A percentile compares a stretch with the other conserved stretches of the same genome.
Conservation (phyloP, 257 asterid species). For the Fraxinus americana region DNA sequence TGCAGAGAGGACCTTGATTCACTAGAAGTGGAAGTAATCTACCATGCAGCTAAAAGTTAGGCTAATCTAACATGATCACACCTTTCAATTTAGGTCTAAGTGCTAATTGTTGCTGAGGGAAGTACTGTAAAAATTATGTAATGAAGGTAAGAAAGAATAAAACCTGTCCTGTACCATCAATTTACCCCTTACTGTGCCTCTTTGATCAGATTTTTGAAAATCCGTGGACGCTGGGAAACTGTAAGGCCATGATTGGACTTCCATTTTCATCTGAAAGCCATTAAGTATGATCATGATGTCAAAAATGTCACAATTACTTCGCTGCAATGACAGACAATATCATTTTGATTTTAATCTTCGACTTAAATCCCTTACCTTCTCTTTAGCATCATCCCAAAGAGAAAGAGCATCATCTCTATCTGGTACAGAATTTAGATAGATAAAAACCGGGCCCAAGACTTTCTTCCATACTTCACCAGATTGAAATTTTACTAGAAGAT, state of each 20-base stretch:
- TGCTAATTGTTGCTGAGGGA: not conserved
- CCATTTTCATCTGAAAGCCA: conserved; percentile 46
- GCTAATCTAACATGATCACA: not conserved
- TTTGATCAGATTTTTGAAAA: conserved; percentile 49
- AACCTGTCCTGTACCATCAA: conserved; percentile 61
- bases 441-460: conserved; percentile 74
- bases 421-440: conserved; percentile 53
- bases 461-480: conserved; percentile 73
- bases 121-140: not conserved
- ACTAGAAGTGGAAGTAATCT: conserved; percentile 2
- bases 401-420: conserved; percentile 41
- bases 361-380: conserved; percentile 39
- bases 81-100: conserved; percentile 1
- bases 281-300: conserved; percentile 1
- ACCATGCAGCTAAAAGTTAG: not conserved
- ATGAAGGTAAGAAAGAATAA: conserved; percentile 14
- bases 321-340: not conserved
- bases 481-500: conserved; percentile 51
- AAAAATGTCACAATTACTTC: conserved; percentile 7
- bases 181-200: conserved; percentile 62
- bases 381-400: conserved; percentile 71
- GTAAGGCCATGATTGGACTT: conserved; percentile 74
- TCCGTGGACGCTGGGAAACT: conserved; percentile 59
- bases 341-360: conserved; percentile 8
- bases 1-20: not conserved